Percentiles rank a stretch among this genome's conserved stretches.
Evolutionary conservation across 148 eudicot species (phyloP).

Genomic region (Rhododendron molle): DNA sequence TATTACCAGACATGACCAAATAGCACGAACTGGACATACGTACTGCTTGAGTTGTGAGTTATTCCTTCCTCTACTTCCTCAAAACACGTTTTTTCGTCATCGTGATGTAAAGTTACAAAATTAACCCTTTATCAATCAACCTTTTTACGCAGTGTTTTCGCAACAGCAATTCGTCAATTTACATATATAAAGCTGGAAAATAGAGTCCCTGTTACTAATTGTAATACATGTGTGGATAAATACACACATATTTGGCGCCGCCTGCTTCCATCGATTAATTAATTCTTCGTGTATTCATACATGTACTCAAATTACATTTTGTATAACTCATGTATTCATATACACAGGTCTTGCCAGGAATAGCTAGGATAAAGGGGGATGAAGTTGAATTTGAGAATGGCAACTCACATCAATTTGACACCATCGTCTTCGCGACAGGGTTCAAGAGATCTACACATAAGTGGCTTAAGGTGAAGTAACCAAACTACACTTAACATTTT

Average conservation of each 20-base stretch:
- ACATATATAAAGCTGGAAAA: too few relatives aligned
- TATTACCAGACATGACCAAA: too few relatives aligned
- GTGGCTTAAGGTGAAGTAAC: conserved; percentile 53
- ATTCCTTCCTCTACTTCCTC: too few relatives aligned
- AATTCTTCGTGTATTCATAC: not conserved
- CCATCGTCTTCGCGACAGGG: conserved; percentile 70
- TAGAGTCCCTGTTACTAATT: too few relatives aligned
- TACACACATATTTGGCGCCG: too few relatives aligned
- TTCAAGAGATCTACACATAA: conserved; percentile 31
- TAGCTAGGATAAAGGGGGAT: conserved; percentile 39
- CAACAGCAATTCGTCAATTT: not conserved
- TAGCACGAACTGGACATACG: too few relatives aligned
- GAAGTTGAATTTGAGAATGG: conserved; percentile 47
- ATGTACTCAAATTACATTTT: too few relatives aligned
- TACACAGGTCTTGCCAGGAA: conserved; percentile 58
- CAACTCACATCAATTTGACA: conserved; percentile 43
- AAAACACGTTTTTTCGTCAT: not conserved
- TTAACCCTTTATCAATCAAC: not conserved
- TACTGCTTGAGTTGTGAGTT: too few relatives aligned
- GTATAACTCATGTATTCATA: too few relatives aligned
- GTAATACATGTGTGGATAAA: not conserved
- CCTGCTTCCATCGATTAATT: too few relatives aligned
- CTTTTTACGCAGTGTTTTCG: too few relatives aligned
- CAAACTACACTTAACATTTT: not conserved
- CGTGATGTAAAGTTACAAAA: too few relatives aligned